These are phyloP conservation scores for Coemansia aciculifera DNA, from an alignment of 192 early-diverging fungal species.

Conservation along the genomic window DNA sequence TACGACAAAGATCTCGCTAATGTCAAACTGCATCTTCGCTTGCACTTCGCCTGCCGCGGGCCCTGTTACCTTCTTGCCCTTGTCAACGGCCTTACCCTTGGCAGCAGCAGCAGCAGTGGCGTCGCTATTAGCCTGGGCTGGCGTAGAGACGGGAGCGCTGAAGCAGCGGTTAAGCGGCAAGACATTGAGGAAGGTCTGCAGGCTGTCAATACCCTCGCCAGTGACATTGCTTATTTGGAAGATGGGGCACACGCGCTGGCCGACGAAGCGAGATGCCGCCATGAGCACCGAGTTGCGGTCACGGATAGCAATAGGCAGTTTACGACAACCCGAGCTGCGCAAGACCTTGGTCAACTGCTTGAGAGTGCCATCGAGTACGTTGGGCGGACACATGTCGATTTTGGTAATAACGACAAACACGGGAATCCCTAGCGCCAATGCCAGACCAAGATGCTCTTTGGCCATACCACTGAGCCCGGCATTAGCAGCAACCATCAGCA, in stretches of 20 bases:
- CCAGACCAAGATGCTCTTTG: conserved; percentile 89
- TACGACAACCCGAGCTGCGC: conserved; percentile 86
- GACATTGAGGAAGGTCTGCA: conserved; percentile 84
- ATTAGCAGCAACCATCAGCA: conserved; percentile 86
- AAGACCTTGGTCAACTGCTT: conserved; percentile 81
- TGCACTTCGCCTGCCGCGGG: neutral
- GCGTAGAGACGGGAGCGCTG: neutral
- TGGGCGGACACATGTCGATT: conserved; percentile 89
- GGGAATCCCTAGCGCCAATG: conserved; percentile 81
- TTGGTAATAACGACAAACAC: conserved; percentile 94
- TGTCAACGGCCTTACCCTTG: neutral
- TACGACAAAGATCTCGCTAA: conserved; percentile 89
- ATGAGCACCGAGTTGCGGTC: conserved; percentile 73
- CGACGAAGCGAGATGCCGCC: conserved; percentile 79
- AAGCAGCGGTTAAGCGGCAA: conserved; percentile 62
- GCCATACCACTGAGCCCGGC: conserved; percentile 93
- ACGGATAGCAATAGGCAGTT: conserved; percentile 86
- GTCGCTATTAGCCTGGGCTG: conserved; percentile 15
- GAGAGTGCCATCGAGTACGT: conserved; percentile 80
- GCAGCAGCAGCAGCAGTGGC: conserved; percentile 44
- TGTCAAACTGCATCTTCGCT: conserved; percentile 73
- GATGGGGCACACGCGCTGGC: conserved; percentile 89
- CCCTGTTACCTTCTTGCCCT: neutral
- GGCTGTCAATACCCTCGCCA: conserved; percentile 71
- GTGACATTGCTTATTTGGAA: conserved; percentile 93